These are phyloP conservation scores for Euphrasia confusa DNA, from an alignment of 257 asterid genomes.

Conservation along the genomic window DNA sequence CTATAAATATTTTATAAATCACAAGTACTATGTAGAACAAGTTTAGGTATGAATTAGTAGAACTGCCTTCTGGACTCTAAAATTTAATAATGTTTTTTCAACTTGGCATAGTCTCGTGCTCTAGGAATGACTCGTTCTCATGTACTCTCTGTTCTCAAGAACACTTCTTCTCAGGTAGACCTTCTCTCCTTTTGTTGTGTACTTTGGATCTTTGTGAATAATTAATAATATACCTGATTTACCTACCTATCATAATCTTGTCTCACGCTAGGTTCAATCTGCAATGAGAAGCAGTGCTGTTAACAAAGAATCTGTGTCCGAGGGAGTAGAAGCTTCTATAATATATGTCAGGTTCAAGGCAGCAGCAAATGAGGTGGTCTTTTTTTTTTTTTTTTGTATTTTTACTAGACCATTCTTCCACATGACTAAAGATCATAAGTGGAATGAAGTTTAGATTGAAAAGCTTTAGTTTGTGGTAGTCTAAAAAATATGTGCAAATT, in stretches of 20 bases:
- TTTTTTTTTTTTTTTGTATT: constrained; percentile 21
- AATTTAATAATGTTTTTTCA: constrained; percentile 14
- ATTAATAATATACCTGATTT: constrained; percentile 23
- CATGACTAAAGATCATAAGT: constrained; percentile 18
- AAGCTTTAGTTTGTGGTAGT: neutral
- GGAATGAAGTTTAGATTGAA: constrained; percentile 9
- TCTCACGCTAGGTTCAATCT: constrained; percentile 59
- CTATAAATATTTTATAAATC: constrained; percentile 1
- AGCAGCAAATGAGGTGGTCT: constrained; percentile 83
- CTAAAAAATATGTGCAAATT: constrained; percentile 38
- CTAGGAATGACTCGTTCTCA: constrained; percentile 92
- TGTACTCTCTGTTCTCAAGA: constrained; percentile 77
- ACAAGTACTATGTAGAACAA: neutral
- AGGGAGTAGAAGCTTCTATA: constrained; percentile 90
- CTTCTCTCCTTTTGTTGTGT: constrained; percentile 22
- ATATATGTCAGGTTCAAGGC: constrained; percentile 95
- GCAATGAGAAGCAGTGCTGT: constrained; percentile 74
- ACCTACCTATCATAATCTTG: constrained; percentile 11
- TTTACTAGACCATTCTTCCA: constrained; percentile 11
- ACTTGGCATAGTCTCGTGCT: constrained; percentile 80
- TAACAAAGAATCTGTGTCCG: constrained; percentile 69
- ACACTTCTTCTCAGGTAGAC: constrained; percentile 85
- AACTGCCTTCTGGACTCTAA: constrained; percentile 21
- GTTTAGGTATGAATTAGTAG: constrained; percentile 21
- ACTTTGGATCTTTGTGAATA: constrained; percentile 22